Evolutionary conservation across 2,329 filamentous ascomycete genomes (phyloP).

Genomic region (Alternaria panax): DNA sequence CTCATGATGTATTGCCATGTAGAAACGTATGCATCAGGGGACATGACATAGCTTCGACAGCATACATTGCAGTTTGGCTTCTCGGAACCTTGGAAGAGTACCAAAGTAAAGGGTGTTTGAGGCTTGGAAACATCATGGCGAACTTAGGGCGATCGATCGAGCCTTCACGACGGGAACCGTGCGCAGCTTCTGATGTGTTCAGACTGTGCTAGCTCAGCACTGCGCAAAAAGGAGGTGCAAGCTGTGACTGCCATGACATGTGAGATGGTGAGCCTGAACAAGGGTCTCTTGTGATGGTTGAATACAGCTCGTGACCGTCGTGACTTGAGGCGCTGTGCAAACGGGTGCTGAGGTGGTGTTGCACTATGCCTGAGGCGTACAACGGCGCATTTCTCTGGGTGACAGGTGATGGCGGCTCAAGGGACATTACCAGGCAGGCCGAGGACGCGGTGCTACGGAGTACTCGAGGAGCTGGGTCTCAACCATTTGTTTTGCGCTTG

Average conservation of each 20-base stretch:
- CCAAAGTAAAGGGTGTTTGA: background rate
- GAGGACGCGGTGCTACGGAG: background rate
- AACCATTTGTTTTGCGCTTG: conserved; percentile 10
- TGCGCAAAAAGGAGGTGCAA: conserved; percentile 1
- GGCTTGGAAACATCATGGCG: conserved; percentile 1
- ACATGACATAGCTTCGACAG: background rate
- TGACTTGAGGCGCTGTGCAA: conserved; percentile 9
- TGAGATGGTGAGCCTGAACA: background rate
- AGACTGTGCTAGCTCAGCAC: background rate
- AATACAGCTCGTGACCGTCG: background rate
- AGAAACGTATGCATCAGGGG: background rate
- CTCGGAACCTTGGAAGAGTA: background rate
- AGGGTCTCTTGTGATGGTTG: background rate
- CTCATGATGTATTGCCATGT: background rate
- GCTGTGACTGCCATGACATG: background rate
- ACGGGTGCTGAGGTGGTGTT: conserved; percentile 7
- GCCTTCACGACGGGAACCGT: background rate
- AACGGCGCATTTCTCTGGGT: background rate
- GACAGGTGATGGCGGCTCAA: conserved; percentile 1
- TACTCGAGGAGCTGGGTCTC: background rate
- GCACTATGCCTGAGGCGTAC: conserved; percentile 10
- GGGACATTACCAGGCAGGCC: background rate
- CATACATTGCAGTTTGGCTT: background rate
- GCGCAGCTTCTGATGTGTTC: background rate
- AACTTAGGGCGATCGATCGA: conserved; percentile 4